Base-by-base conservation (phyloP, 352 stramenopile genomes). In the Pythium rhizo-oryzae region DNA sequence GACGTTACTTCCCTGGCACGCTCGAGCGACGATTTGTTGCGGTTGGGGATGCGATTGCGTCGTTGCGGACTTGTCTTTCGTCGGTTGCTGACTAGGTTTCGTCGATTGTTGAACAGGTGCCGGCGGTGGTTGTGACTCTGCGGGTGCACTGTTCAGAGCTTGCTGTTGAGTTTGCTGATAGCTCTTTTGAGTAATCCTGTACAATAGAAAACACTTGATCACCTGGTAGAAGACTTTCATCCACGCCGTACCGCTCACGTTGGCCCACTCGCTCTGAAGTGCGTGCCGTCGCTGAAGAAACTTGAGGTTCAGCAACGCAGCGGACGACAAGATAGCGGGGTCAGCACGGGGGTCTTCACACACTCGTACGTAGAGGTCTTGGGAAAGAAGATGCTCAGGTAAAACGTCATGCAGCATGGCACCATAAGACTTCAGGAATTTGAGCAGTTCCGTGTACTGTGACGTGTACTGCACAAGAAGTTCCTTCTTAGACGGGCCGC, bases 161-260 rank as follows among this genome's bases (percentile, higher is more conserved):
- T 24, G 44, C 16, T 79, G 70, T 15, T 52, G 59, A 0, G 21
- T 58, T 19, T 58, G 59, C 19, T 58, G 59, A 19, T 65, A 96
- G 5, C 76, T 73, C 60, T 97, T 97, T 37, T 78, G 85, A 4
- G 90, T 98, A 41, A 98, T 88, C 6, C 94, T 80, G 30, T 85
- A 90, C 1, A 99, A 71, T 37, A 98, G 68, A 67, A 98, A 99
- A 41, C 97, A 94, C 59, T 97, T 97, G 65, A 98, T 79, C 8
- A 94, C 79, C 65, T 99, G 92, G 39, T 94, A 93, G 16, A 98
- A 57, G 8, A 98, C 80, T 55, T 89, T 86, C 72, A 96, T 91
- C 92, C 91, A 98, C 3, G 89, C 84, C 18, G 65, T 68, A 0
- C 53, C 56, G 51, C 79, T 94, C 7, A 94, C 59, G 0, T 33